Base-by-base conservation (phyloP, 2,329 filamentous ascomycete species). In the Claviceps africana region DNA sequence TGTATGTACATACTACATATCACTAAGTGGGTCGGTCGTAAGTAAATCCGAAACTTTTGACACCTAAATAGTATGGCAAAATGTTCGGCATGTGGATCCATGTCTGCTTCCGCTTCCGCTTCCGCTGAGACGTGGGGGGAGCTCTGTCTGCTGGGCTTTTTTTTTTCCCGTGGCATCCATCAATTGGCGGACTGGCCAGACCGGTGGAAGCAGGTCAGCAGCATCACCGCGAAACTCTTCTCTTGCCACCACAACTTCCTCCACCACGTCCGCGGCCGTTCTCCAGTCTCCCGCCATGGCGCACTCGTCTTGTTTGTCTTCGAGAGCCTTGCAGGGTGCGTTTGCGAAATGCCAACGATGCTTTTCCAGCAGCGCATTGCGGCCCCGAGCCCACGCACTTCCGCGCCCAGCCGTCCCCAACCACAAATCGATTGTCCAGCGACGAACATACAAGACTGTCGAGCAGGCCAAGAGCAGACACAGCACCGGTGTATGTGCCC, bases 401-500 rank as follows among this genome's bases (percentile, higher is more conserved):
- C 62, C 61, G 39, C 60, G 62, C 55, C 55, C 56, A 8, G 54
- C 63, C 44, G 47, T 65, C 35, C 66, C 65, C 56, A 60, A 62
- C 44, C 61, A 64, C 59, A 65, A 66, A 56, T 62, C 64, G 2
- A 61, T 67, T 35, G 60, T 60, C 49, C 69, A 70, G 60, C 65
- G 64, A 58, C 67, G 69, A 52, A 67, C 65, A 55, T 68, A 61
- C 60, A 78, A 76, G 66, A 79, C 78, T 9, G 72, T 81, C 25
- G 77, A 81, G 60, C 72, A 81, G 67, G 75, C 76, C 47, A 78
- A 76, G 67, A 79, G 75, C 64, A 69, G 77, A 56, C 74, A 81
- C 57, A 71, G 73, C 56, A 76, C 75, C 50, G 78, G 78, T 53
- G 75, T 78, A 72, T 56, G 73, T 57, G 48, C 50, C 3, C 10